Evolutionary conservation across 495 filamentous ascomycete species (phyloP), one percentile per base, ranked within the genome.

Genomic region (Penicillium flavigenum): DNA sequence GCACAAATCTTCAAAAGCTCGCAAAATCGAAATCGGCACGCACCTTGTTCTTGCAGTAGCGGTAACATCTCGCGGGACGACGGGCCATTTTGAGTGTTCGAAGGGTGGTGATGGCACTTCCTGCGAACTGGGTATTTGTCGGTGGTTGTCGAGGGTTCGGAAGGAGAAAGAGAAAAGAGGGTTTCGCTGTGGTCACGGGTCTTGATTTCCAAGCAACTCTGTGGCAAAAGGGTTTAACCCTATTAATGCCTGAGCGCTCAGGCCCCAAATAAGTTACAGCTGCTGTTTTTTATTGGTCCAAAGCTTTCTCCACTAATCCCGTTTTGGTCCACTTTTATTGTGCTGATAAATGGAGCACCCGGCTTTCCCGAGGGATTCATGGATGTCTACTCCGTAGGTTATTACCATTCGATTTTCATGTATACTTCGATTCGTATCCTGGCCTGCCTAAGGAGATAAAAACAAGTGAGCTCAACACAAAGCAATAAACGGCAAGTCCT

Each of bases 21-120:
- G 57, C 36, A 55, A 57, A 54, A 51, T 57, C 36, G 57, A 57
- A 54, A 51, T 57, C 56, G 50, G 61, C 63, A 67, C 87, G 79
- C 76, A 94, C 90, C 93, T 96, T 96, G 88, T 97, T 97, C 91
- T 98, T 98, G 91, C 94, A 98, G 87, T 98, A 98, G 78, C 94
- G 92, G 87, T 98, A 98, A 81, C 94, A 98, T 81, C 95, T 86
- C 66, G 94, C 94, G 68, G 94, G 94, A 84, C 94, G 90, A 76
- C 94, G 89, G 73, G 94, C 94, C 94, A 98, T 98, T 79, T 86
- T 89, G 86, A 86, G 78, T 80, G 81, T 75, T 86, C 80, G 76
- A 75, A 75, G 71, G 75, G 74, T 75, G 76, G 73, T 72, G 68
- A 76, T 68, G 81, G 76, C 76, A 75, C 75, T 80, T 79, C 76